Evolutionary conservation across 108 stramenopile genomes (phyloP), one percentile per base, ranked within the genome.

Genomic region (Cyclotella choctawhatcheeana): DNA sequence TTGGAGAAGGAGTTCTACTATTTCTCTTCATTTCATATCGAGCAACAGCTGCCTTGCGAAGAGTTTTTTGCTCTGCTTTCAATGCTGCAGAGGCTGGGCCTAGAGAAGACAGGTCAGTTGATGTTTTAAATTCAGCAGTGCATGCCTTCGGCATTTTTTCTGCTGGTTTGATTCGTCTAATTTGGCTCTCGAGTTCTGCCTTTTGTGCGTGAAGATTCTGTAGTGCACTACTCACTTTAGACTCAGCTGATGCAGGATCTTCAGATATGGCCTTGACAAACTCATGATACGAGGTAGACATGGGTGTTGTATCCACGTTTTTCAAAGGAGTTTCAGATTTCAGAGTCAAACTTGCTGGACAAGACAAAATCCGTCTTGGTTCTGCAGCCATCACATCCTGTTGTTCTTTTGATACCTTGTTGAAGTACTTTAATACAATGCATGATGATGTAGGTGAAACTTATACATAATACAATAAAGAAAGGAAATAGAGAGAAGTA

Each of bases 181-280:
- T 61, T 22, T 72, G 79, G 20, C 35, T 65, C 44, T 94, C 89
- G 32, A 94, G 65, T 43, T 88, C 63, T 12, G 64, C 60, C 53
- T 91, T 90, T 43, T 88, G 74, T 26, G 69, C 76, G 33, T 78
- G 56, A 48, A 94, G 84, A 14, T 80, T 65, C 6, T 65, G 62
- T 31, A 94, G 54, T 14, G 93, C 89, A 20, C 63, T 54, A 55
- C 81, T 77, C 7, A 92, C 89, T 76, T 88, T 86, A 25, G 43
- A 64, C 68, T 89, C 82, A 22, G 73, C 84, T n/a, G 71, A 63
- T 24, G 47, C n/a, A 33, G 93, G 89, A 77, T 94, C 59, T 5
- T 73, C 47, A 24, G 83, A 17, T 22, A 94, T 90, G 5, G 82
- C 77, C 31, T 86, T 79, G n/a, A 88, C 69, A 60, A 51, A 21